Percentiles rank a stretch among this genome's conserved stretches.
phyloP scores from a whole-genome alignment of 495 filamentous ascomycete genomes.

The Chaetomidium leptoderma region DNA sequence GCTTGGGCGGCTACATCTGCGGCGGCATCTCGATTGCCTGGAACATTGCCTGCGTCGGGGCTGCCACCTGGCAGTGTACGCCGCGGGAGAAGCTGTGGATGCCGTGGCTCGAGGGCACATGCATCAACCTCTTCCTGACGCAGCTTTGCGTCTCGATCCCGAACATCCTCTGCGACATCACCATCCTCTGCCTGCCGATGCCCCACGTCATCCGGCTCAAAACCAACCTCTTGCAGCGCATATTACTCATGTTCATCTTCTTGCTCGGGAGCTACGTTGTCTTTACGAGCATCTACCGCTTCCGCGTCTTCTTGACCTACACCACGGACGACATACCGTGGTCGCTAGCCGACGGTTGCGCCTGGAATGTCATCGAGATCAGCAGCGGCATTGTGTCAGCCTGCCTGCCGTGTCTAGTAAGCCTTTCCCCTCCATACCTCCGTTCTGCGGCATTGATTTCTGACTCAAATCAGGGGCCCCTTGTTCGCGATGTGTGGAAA shows the following conservation, averaged over 20 bases:
- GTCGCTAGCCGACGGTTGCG: slow-evolving; percentile 5
- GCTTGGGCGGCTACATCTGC: slow-evolving; percentile 13
- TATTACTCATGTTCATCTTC: slow-evolving; percentile 6
- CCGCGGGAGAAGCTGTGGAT: slow-evolving; percentile 4
- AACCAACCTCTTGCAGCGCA: slow-evolving; percentile 2
- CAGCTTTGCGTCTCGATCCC: slow-evolving; percentile 13
- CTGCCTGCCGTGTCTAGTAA: slow-evolving; percentile 5
- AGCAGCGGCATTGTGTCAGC: slow-evolving; percentile 10
- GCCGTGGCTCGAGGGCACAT: slow-evolving; percentile 7
- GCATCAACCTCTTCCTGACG: slow-evolving; percentile 9
- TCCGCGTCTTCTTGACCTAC: slow-evolving; percentile 2
- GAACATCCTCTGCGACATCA: slow-evolving; percentile 10
- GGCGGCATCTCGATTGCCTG: slow-evolving; percentile 6
- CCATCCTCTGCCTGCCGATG: slow-evolving; percentile 13
- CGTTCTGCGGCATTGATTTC: neutral
- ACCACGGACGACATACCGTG: slow-evolving; percentile 10
- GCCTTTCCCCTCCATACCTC: neutral
- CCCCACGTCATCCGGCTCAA: slow-evolving; percentile 12
- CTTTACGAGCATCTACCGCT: slow-evolving; percentile 12
- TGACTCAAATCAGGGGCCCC: neutral
- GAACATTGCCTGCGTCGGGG: slow-evolving; percentile 10
- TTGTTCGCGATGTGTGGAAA: slow-evolving; percentile 8
- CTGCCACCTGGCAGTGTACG: slow-evolving; percentile 7
- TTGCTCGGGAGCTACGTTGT: slow-evolving; percentile 7
- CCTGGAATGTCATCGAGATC: slow-evolving; percentile 14